phyloP scores from a whole-genome alignment of 1,284 basidiomycete genomes.

The Apiotrichum siamense region DNA sequence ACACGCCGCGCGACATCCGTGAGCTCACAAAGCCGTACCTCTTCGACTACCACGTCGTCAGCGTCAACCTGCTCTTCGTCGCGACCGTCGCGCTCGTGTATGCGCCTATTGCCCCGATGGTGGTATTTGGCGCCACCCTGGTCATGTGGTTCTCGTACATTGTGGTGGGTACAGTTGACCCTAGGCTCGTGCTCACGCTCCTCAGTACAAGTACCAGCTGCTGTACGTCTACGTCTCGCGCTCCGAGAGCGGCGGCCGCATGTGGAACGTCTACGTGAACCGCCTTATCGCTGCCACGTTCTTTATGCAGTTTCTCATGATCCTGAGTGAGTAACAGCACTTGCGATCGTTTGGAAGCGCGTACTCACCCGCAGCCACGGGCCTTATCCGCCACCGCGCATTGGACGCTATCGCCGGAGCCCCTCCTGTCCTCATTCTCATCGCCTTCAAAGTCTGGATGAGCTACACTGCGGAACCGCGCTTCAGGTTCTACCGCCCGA shows the following conservation, averaged over 20 bases:
- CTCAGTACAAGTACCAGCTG: constrained; percentile 75
- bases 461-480: constrained; percentile 59
- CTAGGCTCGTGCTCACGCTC: constrained; percentile 43
- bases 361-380: constrained; percentile 32
- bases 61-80: constrained; percentile 66
- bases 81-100: constrained; percentile 80
- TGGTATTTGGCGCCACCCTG: constrained; percentile 56
- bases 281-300: constrained; percentile 67
- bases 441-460: constrained; percentile 76
- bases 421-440: constrained; percentile 69
- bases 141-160: constrained; percentile 65
- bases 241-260: constrained; percentile 83
- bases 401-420: constrained; percentile 50
- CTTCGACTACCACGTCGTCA: constrained; percentile 61
- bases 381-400: constrained; percentile 69
- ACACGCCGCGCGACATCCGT: constrained; percentile 90
- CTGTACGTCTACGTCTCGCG: constrained; percentile 86
- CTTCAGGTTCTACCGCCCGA: constrained; percentile 64
- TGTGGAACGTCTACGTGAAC: constrained; percentile 90
- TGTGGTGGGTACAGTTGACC: constrained; percentile 24
- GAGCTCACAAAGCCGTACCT: constrained; percentile 93
- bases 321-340: constrained; percentile 65
- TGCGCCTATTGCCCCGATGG: constrained; percentile 83
- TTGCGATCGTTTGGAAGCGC: constrained; percentile 16
- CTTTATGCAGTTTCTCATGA: constrained; percentile 78